A percentile compares a stretch with the other conserved stretches of the same genome.
Conservation (phyloP, 2,329 filamentous ascomycete genomes). For the Cercospora sp. region DNA sequence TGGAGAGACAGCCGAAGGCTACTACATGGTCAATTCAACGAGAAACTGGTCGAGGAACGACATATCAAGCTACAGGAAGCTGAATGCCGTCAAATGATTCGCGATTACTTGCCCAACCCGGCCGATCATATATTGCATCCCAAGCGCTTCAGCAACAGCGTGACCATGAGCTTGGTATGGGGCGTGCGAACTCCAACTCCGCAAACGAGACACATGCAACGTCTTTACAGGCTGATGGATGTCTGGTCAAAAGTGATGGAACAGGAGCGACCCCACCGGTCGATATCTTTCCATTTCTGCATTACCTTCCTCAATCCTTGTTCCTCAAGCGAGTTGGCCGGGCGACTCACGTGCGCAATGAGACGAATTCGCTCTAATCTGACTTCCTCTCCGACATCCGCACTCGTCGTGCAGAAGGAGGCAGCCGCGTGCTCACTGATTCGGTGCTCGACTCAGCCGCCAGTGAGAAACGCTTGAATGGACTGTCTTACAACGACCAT, state of each 20-base stretch:
- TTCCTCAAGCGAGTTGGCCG: not conserved
- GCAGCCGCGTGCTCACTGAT: conserved; percentile 43
- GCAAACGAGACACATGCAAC: conserved; percentile 27
- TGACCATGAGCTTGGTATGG: conserved; percentile 45
- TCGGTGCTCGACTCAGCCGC: conserved; percentile 42
- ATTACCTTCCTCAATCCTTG: not conserved
- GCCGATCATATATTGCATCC: conserved; percentile 51
- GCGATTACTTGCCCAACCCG: conserved; percentile 46
- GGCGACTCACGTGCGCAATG: not conserved
- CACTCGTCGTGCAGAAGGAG: conserved; percentile 32
- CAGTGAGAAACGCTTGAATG: conserved; percentile 20
- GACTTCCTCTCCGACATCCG: conserved; percentile 41
- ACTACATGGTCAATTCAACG: conserved; percentile 46
- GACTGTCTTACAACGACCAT: not conserved
- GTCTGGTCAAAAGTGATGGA: conserved; percentile 36
- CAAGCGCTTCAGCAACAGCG: conserved; percentile 52
- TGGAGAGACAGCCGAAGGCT: conserved; percentile 53
- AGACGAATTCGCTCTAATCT: not conserved
- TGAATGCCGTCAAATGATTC: conserved; percentile 51
- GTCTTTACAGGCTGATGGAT: conserved; percentile 47
- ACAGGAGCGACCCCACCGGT: not conserved
- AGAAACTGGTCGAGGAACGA: conserved; percentile 47
- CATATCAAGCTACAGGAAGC: conserved; percentile 49
- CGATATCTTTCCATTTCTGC: not conserved
- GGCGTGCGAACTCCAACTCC: conserved; percentile 33